Evolutionary conservation across 169 alveolate genomes (phyloP), one percentile per base, ranked within the genome.

Genomic region (Plasmodium cynomolgi): DNA sequence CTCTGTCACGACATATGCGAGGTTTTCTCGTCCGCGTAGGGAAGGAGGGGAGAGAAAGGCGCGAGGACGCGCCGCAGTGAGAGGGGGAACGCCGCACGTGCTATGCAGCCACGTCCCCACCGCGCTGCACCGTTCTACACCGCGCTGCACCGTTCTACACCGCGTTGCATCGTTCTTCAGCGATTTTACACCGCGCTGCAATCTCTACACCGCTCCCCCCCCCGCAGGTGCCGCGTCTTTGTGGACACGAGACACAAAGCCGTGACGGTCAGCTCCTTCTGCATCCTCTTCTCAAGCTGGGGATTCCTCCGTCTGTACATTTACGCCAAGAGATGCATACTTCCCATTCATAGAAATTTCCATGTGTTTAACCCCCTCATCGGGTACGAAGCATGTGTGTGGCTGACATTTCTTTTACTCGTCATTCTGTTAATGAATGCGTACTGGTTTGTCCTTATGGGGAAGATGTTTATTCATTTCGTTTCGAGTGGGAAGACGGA

Each of bases 1-100:
- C 82, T 96, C 47, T 96, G 97, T 9, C 96, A 96, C 62, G 97
- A 96, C 90, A 91, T 96, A 50, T 96, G 97, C 81, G 97, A 96
- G 77, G 83, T 96, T 29, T 96, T 96, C 33, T 93, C 97, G 20
- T 96, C 90, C 83, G 97, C 96, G 97, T 96, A 84, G 26, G 93
- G 77, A 83, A n/a, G 26, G 41, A 50, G 29, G 15, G 84, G 37
- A 44, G 11, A 54, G 26, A 20, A 47, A 37, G 50, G 33, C 8
- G 34, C 33, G 15, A 0, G 39, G 3, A 1, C 9, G 90, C 8
- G 31, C 54, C 26, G 15, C 62, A n/a, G 20, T n/a, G n/a, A n/a
- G n/a, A n/a, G n/a, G n/a, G n/a, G n/a, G n/a, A n/a, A n/a, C n/a
- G n/a, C n/a, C n/a, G n/a, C n/a, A n/a, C n/a, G n/a, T n/a, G n/a